A percentile compares a stretch with the other conserved stretches of the same genome.
Evolutionary conservation across 768 basidiomycete species (phyloP).

Genomic region (Scleroderma bovista): DNA sequence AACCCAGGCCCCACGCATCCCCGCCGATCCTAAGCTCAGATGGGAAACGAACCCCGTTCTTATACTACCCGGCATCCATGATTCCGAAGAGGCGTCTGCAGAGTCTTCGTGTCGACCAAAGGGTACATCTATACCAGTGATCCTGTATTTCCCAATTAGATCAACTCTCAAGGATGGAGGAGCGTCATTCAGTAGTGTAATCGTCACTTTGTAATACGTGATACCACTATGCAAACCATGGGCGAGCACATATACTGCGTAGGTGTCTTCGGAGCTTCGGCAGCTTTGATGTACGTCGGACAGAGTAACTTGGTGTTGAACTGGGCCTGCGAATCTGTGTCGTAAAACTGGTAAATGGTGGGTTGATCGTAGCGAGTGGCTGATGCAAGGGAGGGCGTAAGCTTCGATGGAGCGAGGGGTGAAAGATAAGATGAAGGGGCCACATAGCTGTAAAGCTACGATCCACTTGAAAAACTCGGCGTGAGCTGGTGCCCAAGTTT

Average conservation of each 20-base stretch:
- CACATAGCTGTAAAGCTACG: conserved; percentile 40
- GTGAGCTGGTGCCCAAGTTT: background rate
- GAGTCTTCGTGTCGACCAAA: too few relatives aligned
- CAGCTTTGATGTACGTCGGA: conserved; percentile 33
- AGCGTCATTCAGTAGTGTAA: conserved; percentile 26
- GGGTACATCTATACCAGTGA: too few relatives aligned
- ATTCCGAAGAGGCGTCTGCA: too few relatives aligned
- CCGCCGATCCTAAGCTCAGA: conserved; percentile 14
- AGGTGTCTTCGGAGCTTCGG: conserved; percentile 32
- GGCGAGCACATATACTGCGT: conserved; percentile 37
- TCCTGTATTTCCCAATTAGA: conserved; percentile 25
- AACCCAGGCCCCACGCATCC: conserved; percentile 22
- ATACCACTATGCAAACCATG: conserved; percentile 42
- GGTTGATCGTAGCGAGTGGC: background rate
- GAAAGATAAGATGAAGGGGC: conserved; percentile 46
- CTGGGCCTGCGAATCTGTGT: conserved; percentile 23
- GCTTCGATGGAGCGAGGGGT: conserved; percentile 48
- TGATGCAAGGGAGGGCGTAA: conserved; percentile 18
- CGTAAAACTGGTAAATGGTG: conserved; percentile 12
- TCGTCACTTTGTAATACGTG: conserved; percentile 35
- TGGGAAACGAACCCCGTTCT: conserved; percentile 8
- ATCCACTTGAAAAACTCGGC: conserved; percentile 27
- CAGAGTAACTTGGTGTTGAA: conserved; percentile 35
- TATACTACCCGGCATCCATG: background rate
- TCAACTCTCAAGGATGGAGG: conserved; percentile 34